Conservation (phyloP, 305 asterid species). For the Coffea humblotiana region DNA sequence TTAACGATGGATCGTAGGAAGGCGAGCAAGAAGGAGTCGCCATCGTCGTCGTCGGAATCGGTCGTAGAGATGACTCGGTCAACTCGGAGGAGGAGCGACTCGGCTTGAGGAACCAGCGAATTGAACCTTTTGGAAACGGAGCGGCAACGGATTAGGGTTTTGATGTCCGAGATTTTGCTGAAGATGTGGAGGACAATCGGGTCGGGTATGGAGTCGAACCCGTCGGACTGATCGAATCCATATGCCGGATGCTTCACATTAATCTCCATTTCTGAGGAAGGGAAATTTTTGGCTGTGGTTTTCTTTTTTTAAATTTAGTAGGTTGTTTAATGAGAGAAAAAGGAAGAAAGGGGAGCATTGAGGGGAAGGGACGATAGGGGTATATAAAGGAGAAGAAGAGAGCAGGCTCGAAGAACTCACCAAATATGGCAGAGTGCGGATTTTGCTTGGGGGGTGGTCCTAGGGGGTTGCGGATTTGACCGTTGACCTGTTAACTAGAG, state of each 20-base stretch:
- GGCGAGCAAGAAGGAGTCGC: constrained; percentile 29
- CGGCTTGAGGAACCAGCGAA: constrained; percentile 50
- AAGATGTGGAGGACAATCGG: constrained; percentile 53
- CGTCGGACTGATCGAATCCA: constrained; percentile 33
- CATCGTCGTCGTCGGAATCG: constrained; percentile 35
- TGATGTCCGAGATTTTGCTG: constrained; percentile 54
- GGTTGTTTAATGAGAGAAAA: background rate
- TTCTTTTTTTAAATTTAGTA: background rate
- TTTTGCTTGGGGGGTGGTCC: too few relatives aligned
- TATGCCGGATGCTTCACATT: constrained; percentile 27
- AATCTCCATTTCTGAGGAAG: background rate
- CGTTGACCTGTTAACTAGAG: constrained; percentile 13
- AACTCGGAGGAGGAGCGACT: constrained; percentile 62
- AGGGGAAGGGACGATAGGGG: background rate
- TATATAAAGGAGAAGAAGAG: background rate
- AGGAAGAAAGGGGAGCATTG: background rate
- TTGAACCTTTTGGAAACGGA: constrained; percentile 53
- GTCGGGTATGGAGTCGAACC: constrained; percentile 60
- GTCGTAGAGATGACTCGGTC: constrained; percentile 53
- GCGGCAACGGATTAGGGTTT: constrained; percentile 58
- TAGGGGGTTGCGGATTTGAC: constrained; percentile 14
- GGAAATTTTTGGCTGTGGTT: background rate
- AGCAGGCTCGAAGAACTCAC: background rate
- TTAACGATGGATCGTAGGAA: constrained; percentile 42
- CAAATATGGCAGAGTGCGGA: background rate